Evolutionary conservation across 257 asterid species (phyloP).

Genomic region (Fraxinus pennsylvanica): DNA sequence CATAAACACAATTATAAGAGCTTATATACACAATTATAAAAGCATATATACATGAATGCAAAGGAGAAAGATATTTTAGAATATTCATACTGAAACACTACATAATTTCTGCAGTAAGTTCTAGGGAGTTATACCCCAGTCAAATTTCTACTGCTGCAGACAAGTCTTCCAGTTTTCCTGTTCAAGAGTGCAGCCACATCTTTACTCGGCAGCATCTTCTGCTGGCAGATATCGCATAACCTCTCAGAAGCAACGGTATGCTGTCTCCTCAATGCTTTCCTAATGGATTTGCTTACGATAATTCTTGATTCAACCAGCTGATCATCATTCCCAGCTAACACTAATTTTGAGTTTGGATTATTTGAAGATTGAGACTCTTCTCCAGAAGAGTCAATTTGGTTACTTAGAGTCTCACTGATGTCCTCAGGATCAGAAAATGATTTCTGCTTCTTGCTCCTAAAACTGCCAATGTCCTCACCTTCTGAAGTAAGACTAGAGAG

Average conservation of each 20-base stretch:
- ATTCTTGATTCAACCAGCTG: slow-evolving; percentile 61
- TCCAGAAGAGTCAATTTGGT: slow-evolving; percentile 67
- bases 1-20: slow-evolving; percentile 18
- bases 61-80: slow-evolving; percentile 13
- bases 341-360: slow-evolving; percentile 37
- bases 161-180: slow-evolving; percentile 77
- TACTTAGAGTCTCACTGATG: slow-evolving; percentile 45
- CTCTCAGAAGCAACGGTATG: slow-evolving; percentile 74
- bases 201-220: slow-evolving; percentile 76
- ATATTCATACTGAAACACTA: neutral
- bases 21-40: slow-evolving; percentile 21
- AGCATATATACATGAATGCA: neutral
- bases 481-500: slow-evolving; percentile 63
- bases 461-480: slow-evolving; percentile 43
- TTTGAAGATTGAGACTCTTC: slow-evolving; percentile 72
- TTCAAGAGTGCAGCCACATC: slow-evolving; percentile 85
- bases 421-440: slow-evolving; percentile 87
- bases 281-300: slow-evolving; percentile 64
- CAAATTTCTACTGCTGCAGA: slow-evolving; percentile 83
- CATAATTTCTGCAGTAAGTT: slow-evolving; percentile 1
- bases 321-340: slow-evolving; percentile 64
- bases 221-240: slow-evolving; percentile 83
- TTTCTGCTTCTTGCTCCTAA: slow-evolving; percentile 58
- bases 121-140: slow-evolving; percentile 63
- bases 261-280: slow-evolving; percentile 69